Evolutionary conservation across 116 monocot species (phyloP).

Genomic region (Trichopus zeylanicus): DNA sequence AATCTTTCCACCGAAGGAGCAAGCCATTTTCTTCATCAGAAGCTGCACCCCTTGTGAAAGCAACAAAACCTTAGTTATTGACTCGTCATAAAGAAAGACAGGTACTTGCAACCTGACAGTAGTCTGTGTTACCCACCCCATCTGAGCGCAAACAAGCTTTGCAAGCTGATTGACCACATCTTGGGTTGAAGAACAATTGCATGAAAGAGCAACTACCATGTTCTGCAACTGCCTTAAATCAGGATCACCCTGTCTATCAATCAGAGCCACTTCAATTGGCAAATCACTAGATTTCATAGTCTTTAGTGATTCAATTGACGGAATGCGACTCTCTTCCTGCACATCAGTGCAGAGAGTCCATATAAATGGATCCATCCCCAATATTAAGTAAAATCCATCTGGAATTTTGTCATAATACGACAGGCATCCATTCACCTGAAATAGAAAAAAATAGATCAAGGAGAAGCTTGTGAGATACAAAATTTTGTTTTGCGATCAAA

Average conservation of each 20-base stretch:
- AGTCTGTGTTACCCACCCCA: slow-evolving; percentile 58
- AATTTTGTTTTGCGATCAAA: not conserved
- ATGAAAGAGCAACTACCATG: slow-evolving; percentile 34
- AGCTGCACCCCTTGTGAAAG: slow-evolving; percentile 57
- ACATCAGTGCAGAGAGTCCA: slow-evolving; percentile 86
- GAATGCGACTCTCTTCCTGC: slow-evolving; percentile 62
- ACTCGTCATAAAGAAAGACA: not conserved
- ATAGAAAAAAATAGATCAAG: slow-evolving; percentile 1
- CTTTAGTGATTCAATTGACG: slow-evolving; percentile 69
- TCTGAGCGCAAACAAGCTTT: slow-evolving; percentile 54
- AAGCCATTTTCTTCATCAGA: slow-evolving; percentile 54
- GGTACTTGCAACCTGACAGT: not conserved
- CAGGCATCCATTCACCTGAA: slow-evolving; percentile 69
- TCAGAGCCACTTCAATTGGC: slow-evolving; percentile 64
- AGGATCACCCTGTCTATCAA: slow-evolving; percentile 60
- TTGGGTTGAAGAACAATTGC: slow-evolving; percentile 38
- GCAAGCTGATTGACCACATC: slow-evolving; percentile 82
- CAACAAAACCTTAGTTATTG: slow-evolving; percentile 18
- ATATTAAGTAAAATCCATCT: slow-evolving; percentile 93
- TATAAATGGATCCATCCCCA: slow-evolving; percentile 90
- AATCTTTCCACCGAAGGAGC: slow-evolving; percentile 56
- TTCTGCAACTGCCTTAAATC: slow-evolving; percentile 61
- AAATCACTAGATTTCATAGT: slow-evolving; percentile 44
- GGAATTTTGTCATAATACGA: slow-evolving; percentile 81
- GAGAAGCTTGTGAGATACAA: not conserved